Percentiles rank a stretch among this genome's conserved stretches.
Conservation (phyloP, 495 filamentous ascomycete species). For the Lineolata rhizophorae region DNA sequence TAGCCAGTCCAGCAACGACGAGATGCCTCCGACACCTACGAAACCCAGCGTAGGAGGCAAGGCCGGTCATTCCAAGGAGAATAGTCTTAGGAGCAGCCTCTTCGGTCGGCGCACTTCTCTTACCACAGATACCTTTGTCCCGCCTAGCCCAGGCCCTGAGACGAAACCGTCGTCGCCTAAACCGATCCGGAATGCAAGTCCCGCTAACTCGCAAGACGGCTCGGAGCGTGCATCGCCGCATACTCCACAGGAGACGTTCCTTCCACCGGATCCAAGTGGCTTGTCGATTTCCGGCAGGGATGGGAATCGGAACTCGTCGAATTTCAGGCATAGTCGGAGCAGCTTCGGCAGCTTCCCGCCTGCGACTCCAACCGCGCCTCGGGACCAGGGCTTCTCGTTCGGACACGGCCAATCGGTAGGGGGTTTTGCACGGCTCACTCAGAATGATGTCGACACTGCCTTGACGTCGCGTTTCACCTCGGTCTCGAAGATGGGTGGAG, state of each 20-base stretch:
- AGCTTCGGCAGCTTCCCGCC: slow-evolving; percentile 31
- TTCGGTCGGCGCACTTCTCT: slow-evolving; percentile 23
- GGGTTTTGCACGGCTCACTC: too few species aligned
- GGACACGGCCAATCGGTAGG: slow-evolving; percentile 25
- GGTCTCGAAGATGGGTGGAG: slow-evolving; percentile 56
- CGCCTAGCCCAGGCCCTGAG: slow-evolving; percentile 5
- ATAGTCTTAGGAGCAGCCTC: slow-evolving; percentile 20
- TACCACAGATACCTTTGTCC: slow-evolving; percentile 18
- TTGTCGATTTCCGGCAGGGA: slow-evolving; percentile 49
- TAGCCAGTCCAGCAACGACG: slow-evolving; percentile 42
- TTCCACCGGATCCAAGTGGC: slow-evolving; percentile 61
- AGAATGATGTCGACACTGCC: slow-evolving; percentile 44
- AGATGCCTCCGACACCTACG: slow-evolving; percentile 81
- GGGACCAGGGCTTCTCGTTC: slow-evolving; percentile 31
- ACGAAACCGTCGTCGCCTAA: neutral
- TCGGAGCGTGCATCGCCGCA: slow-evolving; percentile 37
- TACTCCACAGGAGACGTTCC: slow-evolving; percentile 55
- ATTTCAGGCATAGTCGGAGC: slow-evolving; percentile 10
- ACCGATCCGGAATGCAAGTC: neutral
- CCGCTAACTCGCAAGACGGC: slow-evolving; percentile 1
- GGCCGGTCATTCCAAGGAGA: slow-evolving; percentile 21
- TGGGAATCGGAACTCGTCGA: slow-evolving; percentile 19
- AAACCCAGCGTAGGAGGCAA: slow-evolving; percentile 36
- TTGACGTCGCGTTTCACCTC: slow-evolving; percentile 52
- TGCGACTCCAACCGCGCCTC: slow-evolving; percentile 58